Base-by-base conservation (phyloP, 1,284 basidiomycete species). In the Moniliophthora roreri region DNA sequence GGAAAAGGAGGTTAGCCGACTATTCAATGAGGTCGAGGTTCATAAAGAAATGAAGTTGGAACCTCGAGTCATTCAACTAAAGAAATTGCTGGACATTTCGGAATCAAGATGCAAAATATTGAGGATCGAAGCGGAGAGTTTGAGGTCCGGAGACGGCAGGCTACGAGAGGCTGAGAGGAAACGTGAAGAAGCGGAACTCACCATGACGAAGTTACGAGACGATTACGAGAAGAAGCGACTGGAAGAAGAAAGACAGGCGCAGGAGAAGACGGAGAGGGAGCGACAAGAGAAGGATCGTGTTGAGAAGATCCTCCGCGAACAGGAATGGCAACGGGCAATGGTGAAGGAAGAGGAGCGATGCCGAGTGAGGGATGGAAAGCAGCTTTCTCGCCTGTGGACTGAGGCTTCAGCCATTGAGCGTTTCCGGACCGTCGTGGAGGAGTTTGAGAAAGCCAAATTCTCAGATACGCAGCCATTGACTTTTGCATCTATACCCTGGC, bases 381-480 rank as follows among this genome's bases (percentile, higher is more conserved):
- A n/a, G 20, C 9, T 13, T 13, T 42, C 44, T n/a, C n/a, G 44
- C 24, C 3, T 11, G 16, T 46, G 44, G 44, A 26, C 2, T 24
- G 32, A 18, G 7, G 21, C 3, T 7, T 28, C n/a, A 28, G 48
- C 48, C 6, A 20, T 50, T 18, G 32, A 18, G 2, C 16, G 48
- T 10, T 50, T 50, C 48, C n/a, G 39, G 26, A 16, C 36, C 10
- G 32, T 48, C 5, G 16, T 51, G 28, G 24, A 44, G 8, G 40
- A 49, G n/a, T 44, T 55, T 35, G 36, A 51, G 32, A 35, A 13
- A 23, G n/a, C 18, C 20, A 50, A 26, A 23, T 50, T 38, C 39
- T 50, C 48, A 18, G 26, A 18, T 7, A n/a, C 16, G 16, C 20
- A 23, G 6, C 48, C 48, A 13, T 23, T 50, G 48, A 40, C 37